Percentiles rank a stretch among this genome's conserved stretches.
phyloP scores from a whole-genome alignment of 352 stramenopile species.

The Phytophthora pisi region DNA sequence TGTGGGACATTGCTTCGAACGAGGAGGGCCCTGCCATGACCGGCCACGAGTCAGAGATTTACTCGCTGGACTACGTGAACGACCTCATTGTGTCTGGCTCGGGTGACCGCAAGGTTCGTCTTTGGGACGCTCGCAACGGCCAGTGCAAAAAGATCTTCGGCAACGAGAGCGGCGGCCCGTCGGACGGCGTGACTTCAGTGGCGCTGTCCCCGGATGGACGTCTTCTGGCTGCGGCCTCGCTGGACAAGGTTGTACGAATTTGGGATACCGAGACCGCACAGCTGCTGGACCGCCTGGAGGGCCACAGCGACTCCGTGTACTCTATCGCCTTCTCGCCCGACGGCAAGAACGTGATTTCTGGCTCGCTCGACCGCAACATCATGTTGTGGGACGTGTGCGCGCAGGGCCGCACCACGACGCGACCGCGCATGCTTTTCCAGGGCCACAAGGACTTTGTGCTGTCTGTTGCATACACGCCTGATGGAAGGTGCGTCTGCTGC shows the following conservation, averaged over 20 bases:
- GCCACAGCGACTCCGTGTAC: conserved; percentile 88
- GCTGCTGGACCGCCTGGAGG: conserved; percentile 81
- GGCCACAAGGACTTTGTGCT: conserved; percentile 90
- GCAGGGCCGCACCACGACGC: conserved; percentile 78
- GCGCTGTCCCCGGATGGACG: conserved; percentile 80
- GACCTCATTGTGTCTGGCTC: conserved; percentile 89
- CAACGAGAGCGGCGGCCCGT: conserved; percentile 78
- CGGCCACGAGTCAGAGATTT: conserved; percentile 88
- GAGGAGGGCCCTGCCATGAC: conserved; percentile 84
- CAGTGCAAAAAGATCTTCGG: conserved; percentile 89
- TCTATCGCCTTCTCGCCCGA: conserved; percentile 89
- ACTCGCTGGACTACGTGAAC: conserved; percentile 87
- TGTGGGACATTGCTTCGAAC: conserved; percentile 89
- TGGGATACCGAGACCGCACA: conserved; percentile 86
- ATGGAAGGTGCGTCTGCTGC: conserved; percentile 68
- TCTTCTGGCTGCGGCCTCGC: conserved; percentile 73
- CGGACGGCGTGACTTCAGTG: conserved; percentile 84
- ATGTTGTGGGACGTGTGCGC: conserved; percentile 89
- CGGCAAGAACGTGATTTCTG: conserved; percentile 88
- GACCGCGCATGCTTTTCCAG: conserved; percentile 88
- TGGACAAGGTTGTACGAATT: conserved; percentile 89
- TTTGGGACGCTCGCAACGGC: conserved; percentile 83
- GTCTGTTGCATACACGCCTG: conserved; percentile 85
- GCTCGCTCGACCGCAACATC: conserved; percentile 85
- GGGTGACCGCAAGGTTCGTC: conserved; percentile 80